Percentiles rank a stretch among this genome's conserved stretches.
Conservation (phyloP, 768 basidiomycete species). For the Mycena amicta region DNA sequence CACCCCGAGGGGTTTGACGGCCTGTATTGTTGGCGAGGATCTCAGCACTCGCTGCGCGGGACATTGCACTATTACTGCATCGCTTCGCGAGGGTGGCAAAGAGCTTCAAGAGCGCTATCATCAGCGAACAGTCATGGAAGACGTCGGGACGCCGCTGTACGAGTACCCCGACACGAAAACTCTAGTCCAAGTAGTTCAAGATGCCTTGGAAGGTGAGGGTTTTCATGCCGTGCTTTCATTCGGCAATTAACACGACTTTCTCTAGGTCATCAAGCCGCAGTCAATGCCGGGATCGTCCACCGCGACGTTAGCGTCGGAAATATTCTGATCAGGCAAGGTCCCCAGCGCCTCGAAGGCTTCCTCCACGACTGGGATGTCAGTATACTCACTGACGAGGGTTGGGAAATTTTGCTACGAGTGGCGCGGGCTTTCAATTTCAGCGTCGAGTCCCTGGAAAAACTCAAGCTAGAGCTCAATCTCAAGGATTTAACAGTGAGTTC, state of each 20-base stretch:
- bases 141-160: not conserved
- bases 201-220: constrained; percentile 2
- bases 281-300: constrained; percentile 7
- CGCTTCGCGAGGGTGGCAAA: not conserved
- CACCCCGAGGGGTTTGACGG: not conserved
- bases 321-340: not conserved
- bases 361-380: constrained; percentile 9
- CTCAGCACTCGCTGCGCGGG: not conserved
- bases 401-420: not conserved
- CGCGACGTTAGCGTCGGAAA: constrained; percentile 16
- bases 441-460: not conserved
- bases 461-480: not conserved
- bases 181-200: not conserved
- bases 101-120: constrained; percentile 1
- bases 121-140: not conserved
- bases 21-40: not conserved
- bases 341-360: not conserved
- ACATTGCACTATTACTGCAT: constrained; percentile 2
- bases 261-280: constrained; percentile 8
- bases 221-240: not conserved
- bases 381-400: constrained; percentile 1
- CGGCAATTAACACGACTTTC: not conserved
- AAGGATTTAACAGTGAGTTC: constrained; percentile 9
- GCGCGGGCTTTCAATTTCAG: not conserved
- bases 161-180: not conserved